A percentile compares a stretch with the other conserved stretches of the same genome.
Conservation (phyloP, 768 basidiomycete species). For the Chalciporus piperatus region DNA sequence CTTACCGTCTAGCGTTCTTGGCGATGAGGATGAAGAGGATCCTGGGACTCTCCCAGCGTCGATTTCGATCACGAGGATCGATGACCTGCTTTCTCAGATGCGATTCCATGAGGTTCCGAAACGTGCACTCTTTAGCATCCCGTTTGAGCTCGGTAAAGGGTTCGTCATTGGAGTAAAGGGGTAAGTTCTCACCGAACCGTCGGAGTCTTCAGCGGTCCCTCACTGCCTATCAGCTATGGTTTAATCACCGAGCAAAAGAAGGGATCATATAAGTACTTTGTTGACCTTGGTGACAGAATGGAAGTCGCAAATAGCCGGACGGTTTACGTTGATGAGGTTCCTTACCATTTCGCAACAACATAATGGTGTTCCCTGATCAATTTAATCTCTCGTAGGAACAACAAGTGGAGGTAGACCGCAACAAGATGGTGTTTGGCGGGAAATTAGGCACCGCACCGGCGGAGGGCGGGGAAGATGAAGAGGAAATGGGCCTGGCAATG, state of each 20-base stretch:
- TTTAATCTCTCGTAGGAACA: slow-evolving; percentile 19
- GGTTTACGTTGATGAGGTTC: slow-evolving; percentile 70
- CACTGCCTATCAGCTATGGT: slow-evolving; percentile 60
- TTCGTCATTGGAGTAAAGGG: slow-evolving; percentile 82
- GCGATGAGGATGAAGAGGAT: slow-evolving; percentile 49
- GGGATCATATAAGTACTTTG: slow-evolving; percentile 78
- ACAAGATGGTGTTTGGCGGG: slow-evolving; percentile 30
- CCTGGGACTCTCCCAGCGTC: slow-evolving; percentile 59
- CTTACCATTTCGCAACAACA: neutral
- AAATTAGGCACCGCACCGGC: slow-evolving; percentile 36
- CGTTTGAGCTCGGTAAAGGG: slow-evolving; percentile 72
- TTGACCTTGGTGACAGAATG: slow-evolving; percentile 73
- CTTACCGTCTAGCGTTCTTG: slow-evolving; percentile 48
- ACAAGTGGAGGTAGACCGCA: slow-evolving; percentile 27
- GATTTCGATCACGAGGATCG: slow-evolving; percentile 73
- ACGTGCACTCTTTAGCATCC: slow-evolving; percentile 76
- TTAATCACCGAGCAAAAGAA: slow-evolving; percentile 87
- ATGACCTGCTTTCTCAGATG: slow-evolving; percentile 78
- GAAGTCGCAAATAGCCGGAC: slow-evolving; percentile 72
- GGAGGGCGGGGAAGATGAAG: slow-evolving; percentile 31
- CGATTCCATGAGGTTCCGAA: slow-evolving; percentile 81
- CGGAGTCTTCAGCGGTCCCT: neutral
- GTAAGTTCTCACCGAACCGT: slow-evolving; percentile 36
- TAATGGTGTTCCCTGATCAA: slow-evolving; percentile 2
- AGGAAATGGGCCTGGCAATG: slow-evolving; percentile 37